Evolutionary conservation across 352 stramenopile genomes (phyloP).

Genomic region (Pythium sp.): DNA sequence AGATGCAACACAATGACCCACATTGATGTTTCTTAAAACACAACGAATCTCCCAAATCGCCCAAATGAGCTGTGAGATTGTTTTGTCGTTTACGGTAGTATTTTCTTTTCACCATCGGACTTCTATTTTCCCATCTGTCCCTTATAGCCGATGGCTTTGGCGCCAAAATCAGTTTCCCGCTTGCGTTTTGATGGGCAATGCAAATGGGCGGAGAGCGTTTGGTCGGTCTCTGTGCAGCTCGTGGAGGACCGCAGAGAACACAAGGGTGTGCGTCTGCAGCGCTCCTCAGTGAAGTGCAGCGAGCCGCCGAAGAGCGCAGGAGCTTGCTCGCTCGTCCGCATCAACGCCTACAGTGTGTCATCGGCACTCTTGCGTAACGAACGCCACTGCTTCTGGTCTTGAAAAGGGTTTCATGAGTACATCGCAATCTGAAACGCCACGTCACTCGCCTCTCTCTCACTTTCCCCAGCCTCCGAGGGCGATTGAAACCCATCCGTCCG

Average conservation of each 20-base stretch:
- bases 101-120: too few relatives aligned
- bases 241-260: too few relatives aligned
- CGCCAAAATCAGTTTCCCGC: neutral
- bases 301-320: neutral
- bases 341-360: neutral
- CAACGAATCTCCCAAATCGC: too few relatives aligned
- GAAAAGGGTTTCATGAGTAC: conserved; percentile 7
- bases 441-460: conserved; percentile 6
- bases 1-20: too few relatives aligned
- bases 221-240: too few relatives aligned
- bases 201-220: neutral
- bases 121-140: neutral
- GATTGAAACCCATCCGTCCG: neutral
- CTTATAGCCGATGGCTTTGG: neutral
- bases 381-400: neutral
- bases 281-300: neutral
- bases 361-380: neutral
- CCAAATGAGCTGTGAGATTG: too few relatives aligned
- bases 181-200: neutral
- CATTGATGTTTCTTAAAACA: too few relatives aligned
- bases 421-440: neutral
- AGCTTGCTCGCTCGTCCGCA: too few relatives aligned
- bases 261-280: too few relatives aligned
- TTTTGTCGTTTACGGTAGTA: too few relatives aligned
- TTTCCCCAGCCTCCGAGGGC: too few relatives aligned